Evolutionary conservation across 768 basidiomycete species (phyloP), one percentile per base, ranked within the genome.

Genomic region (Melanogaster broomeanus): DNA sequence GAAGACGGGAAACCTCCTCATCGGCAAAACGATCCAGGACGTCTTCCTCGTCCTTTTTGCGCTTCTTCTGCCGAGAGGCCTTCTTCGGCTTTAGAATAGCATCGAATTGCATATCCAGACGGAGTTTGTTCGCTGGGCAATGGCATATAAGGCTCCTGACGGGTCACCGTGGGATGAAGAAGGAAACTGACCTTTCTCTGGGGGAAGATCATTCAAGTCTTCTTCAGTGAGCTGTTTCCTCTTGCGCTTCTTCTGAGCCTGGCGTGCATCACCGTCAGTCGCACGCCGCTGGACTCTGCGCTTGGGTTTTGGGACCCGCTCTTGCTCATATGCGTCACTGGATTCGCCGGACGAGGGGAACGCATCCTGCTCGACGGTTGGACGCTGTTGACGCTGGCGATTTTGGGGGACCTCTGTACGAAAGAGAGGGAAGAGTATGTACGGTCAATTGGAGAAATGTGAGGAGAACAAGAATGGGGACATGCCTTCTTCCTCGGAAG

Each of bases 1-100:
- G 81, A n/a, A 98, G 75, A n/a, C 87, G 77, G 0, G 88, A 87
- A 33, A 98, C 92, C 61, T 96, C 88, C 52, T 91, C 91, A 61
- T 98, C 95, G 33, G 93, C 91, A 58, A 88, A 87, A 19, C 80
- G 81, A 63, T 98, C 96, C 31, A 97, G 71, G 11, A 84, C 84
- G 61, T 92, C 91, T 1, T 90, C 90, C 46, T 87, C 79, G 37
- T 83, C 90, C 65, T 87, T 87, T 73, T 91, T 93, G 58, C 84
- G 79, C 58, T 83, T 79, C 61, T 80, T 83, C 34, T 76, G 80
- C 15, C 87, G 75, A 25, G 79, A 76, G 3, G 76, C 68, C 67
- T 88, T 90, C 65, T 90, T 92, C 4, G 85, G 76, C 70, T 91
- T 93, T 18, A 95, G 77, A 48, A 94, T 93, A 16, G 87, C 88